Conservation (phyloP, 1,284 basidiomycete species). For the Apiotrichum mycotoxinovorans region DNA sequence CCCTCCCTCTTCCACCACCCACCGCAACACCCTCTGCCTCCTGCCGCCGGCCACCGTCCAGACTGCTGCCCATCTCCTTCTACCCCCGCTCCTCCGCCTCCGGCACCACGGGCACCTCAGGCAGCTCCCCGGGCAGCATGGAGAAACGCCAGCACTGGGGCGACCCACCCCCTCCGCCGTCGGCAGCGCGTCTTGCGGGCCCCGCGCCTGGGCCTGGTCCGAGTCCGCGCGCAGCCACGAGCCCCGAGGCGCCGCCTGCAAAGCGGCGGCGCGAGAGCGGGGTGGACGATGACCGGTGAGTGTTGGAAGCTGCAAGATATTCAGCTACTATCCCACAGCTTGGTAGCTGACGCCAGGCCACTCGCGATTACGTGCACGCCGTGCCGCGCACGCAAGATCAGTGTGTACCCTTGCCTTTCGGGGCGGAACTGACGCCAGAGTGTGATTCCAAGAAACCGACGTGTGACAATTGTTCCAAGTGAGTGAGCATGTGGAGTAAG, state of each 20-base stretch:
- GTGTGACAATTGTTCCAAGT: conserved; percentile 49
- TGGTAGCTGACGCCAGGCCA: conserved; percentile 3
- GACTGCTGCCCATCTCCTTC: background rate
- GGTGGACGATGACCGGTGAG: background rate
- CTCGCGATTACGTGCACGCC: conserved; percentile 22
- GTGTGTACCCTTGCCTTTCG: background rate
- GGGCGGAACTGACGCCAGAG: conserved; percentile 5
- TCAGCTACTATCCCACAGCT: background rate
- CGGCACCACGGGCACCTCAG: too few species aligned
- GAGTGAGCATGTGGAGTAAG: too few species aligned
- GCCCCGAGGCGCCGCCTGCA: background rate
- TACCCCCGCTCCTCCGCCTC: background rate
- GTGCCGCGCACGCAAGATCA: conserved; percentile 22
- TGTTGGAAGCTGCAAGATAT: background rate
- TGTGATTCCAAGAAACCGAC: conserved; percentile 48
- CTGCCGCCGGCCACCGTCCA: background rate
- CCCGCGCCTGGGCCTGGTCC: too few species aligned
- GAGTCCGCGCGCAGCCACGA: background rate
- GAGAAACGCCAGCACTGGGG: background rate
- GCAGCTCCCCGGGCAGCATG: background rate
- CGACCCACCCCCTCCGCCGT: background rate
- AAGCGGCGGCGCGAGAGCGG: background rate
- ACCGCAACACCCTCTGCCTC: background rate
- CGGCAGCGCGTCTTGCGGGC: too few species aligned
- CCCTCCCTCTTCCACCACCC: background rate